Percentiles rank a stretch among this genome's conserved stretches.
phyloP scores from a whole-genome alignment of 306 rosid species.

The Trifolium dubium region DNA sequence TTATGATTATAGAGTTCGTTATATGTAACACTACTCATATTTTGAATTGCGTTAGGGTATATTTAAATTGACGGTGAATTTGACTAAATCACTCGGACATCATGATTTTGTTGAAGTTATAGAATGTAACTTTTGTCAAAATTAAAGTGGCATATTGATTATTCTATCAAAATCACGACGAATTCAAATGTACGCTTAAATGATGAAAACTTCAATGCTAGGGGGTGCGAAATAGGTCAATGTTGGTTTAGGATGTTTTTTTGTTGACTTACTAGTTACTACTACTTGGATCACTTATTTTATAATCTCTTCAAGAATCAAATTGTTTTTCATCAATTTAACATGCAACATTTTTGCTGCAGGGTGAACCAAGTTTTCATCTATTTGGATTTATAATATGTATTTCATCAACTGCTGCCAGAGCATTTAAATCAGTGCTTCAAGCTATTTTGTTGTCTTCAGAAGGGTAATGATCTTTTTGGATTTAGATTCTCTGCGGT shows the following conservation, averaged over 20 bases:
- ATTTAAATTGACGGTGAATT: neutral
- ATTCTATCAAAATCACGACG: too few relatives aligned
- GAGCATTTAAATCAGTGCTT: slow-evolving; percentile 61
- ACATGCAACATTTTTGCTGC: slow-evolving; percentile 31
- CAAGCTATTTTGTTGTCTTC: slow-evolving; percentile 55
- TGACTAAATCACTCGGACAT: neutral
- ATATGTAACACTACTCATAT: too few relatives aligned
- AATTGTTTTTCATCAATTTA: neutral
- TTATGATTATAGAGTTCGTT: too few relatives aligned
- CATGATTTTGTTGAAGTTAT: neutral
- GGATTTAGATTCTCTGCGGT: neutral
- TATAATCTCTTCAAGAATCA: slow-evolving; percentile 19
- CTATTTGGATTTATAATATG: slow-evolving; percentile 55
- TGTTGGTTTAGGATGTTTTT: too few relatives aligned
- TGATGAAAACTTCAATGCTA: too few relatives aligned
- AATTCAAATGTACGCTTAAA: too few relatives aligned
- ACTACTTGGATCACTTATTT: neutral
- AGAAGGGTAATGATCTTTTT: slow-evolving; percentile 44
- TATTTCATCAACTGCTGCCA: slow-evolving; percentile 48
- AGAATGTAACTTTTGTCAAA: neutral
- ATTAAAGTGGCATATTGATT: too few relatives aligned
- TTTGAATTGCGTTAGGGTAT: neutral
- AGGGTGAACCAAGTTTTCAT: slow-evolving; percentile 59
- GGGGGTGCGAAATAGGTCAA: too few relatives aligned
- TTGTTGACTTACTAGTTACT: too few relatives aligned